Conservation (phyloP, 306 rosid species). For the Cicer chorassanicum region DNA sequence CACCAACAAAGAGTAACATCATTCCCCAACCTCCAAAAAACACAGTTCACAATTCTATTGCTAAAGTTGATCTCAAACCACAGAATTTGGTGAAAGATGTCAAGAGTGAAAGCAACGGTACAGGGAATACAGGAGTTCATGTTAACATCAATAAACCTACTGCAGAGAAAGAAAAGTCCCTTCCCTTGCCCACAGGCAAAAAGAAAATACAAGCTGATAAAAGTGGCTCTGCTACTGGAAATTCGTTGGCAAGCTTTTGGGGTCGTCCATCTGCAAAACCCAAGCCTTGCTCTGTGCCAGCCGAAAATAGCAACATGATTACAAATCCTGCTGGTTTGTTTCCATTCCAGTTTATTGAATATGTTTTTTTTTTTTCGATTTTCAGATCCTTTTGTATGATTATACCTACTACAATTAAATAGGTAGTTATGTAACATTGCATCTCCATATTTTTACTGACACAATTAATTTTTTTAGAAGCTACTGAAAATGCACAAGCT, state of each 20-base stretch:
- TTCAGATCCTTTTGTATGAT: conserved; percentile 38
- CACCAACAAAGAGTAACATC: conserved; percentile 49
- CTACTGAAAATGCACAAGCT: conserved; percentile 69
- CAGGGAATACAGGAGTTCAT: conserved; percentile 50
- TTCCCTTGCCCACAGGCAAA: conserved; percentile 64
- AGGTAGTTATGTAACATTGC: not conserved
- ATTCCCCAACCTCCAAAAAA: conserved; percentile 46
- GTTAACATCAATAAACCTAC: conserved; percentile 60
- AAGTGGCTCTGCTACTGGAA: conserved; percentile 64
- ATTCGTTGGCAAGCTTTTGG: conserved; percentile 85
- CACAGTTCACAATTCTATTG: conserved; percentile 48
- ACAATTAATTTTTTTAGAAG: conserved; percentile 44
- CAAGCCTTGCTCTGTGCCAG: conserved; percentile 54
- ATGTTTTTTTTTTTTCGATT: conserved; percentile 23
- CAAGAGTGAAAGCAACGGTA: conserved; percentile 61
- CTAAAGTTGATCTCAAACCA: conserved; percentile 53
- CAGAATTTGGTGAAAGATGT: conserved; percentile 62
- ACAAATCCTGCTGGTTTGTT: conserved; percentile 69
- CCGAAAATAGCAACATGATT: conserved; percentile 47
- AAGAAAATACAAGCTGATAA: conserved; percentile 70
- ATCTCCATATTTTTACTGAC: conserved; percentile 20
- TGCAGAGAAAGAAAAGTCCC: conserved; percentile 56
- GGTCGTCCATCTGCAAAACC: conserved; percentile 77
- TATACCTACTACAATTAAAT: not conserved
- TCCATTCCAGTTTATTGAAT: conserved; percentile 37